A percentile compares a stretch with the other conserved stretches of the same genome.
Evolutionary conservation across 345 rosid species (phyloP).

Genomic region (Lagerstroemia speciosa): DNA sequence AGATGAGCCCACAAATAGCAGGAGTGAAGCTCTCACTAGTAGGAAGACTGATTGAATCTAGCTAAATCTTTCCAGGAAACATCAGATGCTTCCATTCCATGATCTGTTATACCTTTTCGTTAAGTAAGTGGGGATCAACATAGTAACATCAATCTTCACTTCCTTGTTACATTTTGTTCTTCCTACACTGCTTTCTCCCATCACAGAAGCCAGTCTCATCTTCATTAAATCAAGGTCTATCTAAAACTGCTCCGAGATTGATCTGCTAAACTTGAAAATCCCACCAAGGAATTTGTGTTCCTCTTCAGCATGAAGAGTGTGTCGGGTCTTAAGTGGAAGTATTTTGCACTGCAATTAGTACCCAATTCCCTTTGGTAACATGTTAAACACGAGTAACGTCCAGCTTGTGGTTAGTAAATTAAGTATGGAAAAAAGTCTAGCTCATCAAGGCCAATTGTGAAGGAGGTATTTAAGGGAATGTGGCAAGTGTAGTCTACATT

Average conservation of each 20-base stretch:
- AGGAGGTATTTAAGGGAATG: too few species aligned
- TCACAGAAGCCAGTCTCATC: constrained; percentile 13
- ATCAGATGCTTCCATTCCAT: not conserved
- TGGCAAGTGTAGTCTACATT: too few species aligned
- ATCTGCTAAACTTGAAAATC: constrained; percentile 40
- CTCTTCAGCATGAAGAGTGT: constrained; percentile 18
- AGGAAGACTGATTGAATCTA: constrained; percentile 1
- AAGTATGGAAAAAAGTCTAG: too few species aligned
- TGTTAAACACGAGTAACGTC: too few species aligned
- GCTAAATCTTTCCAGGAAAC: not conserved
- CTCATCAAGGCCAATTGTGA: too few species aligned
- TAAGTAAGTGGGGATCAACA: not conserved
- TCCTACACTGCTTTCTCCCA: constrained; percentile 10
- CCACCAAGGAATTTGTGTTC: constrained; percentile 23
- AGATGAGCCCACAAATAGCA: constrained; percentile 39
- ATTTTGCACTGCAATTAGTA: constrained; percentile 42
- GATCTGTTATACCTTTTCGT: not conserved
- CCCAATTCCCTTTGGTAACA: constrained; percentile 47
- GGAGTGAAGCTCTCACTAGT: constrained; percentile 12
- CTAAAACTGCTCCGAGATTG: constrained; percentile 38
- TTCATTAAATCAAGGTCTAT: constrained; percentile 7
- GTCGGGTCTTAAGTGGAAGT: constrained; percentile 19
- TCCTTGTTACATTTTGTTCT: constrained; percentile 9
- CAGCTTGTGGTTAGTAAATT: too few species aligned
- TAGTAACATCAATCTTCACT: not conserved